A percentile compares a stretch with the other conserved stretches of the same genome.
phyloP scores from a whole-genome alignment of 1,284 basidiomycete genomes.

The Melampsora occidentalis region DNA sequence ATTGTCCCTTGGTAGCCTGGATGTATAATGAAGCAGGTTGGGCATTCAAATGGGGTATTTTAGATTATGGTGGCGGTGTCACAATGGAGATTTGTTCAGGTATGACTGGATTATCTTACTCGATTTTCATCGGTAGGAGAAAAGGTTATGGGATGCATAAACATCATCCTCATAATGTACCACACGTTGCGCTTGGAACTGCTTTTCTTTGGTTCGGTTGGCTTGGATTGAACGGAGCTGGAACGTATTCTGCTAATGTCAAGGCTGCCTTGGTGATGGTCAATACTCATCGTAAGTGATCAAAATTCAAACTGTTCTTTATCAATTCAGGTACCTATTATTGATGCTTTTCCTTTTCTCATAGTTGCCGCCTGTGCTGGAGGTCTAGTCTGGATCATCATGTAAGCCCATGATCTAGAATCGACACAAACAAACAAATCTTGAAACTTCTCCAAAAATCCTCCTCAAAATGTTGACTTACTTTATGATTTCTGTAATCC shows the following conservation, averaged over 20 bases:
- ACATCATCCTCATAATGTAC: constrained; percentile 84
- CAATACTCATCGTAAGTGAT: constrained; percentile 67
- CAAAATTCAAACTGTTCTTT: neutral
- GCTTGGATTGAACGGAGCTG: constrained; percentile 70
- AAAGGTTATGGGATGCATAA: constrained; percentile 84
- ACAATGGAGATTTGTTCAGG: constrained; percentile 92
- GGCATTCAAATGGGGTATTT: constrained; percentile 83
- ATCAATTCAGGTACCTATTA: neutral
- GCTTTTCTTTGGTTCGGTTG: constrained; percentile 91
- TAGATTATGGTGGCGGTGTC: constrained; percentile 89
- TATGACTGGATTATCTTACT: constrained; percentile 77
- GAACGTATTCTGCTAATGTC: constrained; percentile 84
- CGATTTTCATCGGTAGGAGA: constrained; percentile 84
- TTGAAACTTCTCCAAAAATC: too few relatives aligned
- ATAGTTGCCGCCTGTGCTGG: constrained; percentile 66
- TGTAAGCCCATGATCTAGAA: constrained; percentile 68
- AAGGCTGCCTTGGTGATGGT: constrained; percentile 81
- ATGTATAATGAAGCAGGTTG: constrained; percentile 89
- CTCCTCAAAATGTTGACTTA: too few relatives aligned
- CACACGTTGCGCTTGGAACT: constrained; percentile 81
- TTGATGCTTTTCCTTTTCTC: neutral
- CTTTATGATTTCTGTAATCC: too few relatives aligned
- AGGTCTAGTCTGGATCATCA: constrained; percentile 81
- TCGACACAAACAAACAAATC: constrained; percentile 65
- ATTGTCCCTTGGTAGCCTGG: constrained; percentile 83